A percentile compares a stretch with the other conserved stretches of the same genome.
These are phyloP conservation scores for Coemansia sp. DNA, from an alignment of 192 early-diverging fungal genomes.

Conservation along the genomic window DNA sequence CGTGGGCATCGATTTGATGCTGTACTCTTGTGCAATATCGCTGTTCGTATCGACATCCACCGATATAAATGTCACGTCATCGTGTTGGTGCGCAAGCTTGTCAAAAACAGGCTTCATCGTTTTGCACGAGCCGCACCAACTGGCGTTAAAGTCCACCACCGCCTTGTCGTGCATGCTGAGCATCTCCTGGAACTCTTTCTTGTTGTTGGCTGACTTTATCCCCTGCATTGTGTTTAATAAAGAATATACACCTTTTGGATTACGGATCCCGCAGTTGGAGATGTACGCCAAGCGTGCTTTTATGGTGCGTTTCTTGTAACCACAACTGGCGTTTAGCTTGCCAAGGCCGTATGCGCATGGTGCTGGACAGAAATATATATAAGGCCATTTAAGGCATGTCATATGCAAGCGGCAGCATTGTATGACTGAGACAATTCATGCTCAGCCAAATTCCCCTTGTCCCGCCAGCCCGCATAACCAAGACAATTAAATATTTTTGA, in stretches of 20 bases:
- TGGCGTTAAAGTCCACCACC: constrained; percentile 77
- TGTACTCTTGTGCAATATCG: constrained; percentile 49
- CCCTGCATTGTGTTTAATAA: not conserved
- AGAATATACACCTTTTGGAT: not conserved
- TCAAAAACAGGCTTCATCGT: constrained; percentile 68
- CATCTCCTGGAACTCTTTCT: constrained; percentile 24
- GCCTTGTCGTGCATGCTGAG: constrained; percentile 38
- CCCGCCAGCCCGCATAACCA: too few species aligned
- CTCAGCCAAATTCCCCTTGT: too few species aligned
- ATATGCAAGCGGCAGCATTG: too few species aligned
- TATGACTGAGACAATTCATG: too few species aligned
- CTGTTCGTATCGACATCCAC: constrained; percentile 77
- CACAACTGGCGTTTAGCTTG: too few species aligned
- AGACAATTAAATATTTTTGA: not conserved
- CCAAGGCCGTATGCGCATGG: too few species aligned
- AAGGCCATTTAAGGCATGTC: too few species aligned
- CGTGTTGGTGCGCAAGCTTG: constrained; percentile 56
- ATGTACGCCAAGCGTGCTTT: too few species aligned
- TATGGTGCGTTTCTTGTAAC: too few species aligned
- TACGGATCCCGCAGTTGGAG: too few species aligned
- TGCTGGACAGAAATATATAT: too few species aligned
- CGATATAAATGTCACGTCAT: constrained; percentile 70
- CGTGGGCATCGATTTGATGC: constrained; percentile 72
- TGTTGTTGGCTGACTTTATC: not conserved
- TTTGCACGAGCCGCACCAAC: constrained; percentile 90